These are phyloP conservation scores for Fonsecaea multimorphosa DNA, from an alignment of 2,329 filamentous ascomycete species.

Conservation along the genomic window DNA sequence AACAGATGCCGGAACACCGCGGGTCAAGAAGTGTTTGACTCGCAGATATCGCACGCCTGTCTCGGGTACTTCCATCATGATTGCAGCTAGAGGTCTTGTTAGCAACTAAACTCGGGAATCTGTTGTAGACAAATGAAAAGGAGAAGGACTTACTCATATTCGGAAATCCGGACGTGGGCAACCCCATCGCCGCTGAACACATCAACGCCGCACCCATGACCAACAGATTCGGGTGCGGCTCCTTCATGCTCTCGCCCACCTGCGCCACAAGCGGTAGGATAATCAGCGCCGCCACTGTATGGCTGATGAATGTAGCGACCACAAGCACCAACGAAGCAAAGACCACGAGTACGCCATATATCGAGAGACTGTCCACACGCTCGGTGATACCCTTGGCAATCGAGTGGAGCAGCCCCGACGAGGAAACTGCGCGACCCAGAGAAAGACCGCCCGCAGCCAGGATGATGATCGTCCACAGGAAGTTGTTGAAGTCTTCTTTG, in stretches of 20 bases:
- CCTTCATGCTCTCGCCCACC: constrained; percentile 81
- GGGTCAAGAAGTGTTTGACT: constrained; percentile 91
- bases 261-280: constrained; percentile 88
- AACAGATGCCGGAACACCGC: constrained; percentile 87
- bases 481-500: constrained; percentile 99
- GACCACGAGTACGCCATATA: constrained; percentile 85
- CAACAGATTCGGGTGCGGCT: constrained; percentile 90
- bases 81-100: constrained; percentile 69
- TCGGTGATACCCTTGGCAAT: constrained; percentile 79
- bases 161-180: constrained; percentile 95
- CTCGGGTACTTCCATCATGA: constrained; percentile 96
- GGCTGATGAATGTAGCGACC: constrained; percentile 95
- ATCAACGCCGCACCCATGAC: constrained; percentile 96
- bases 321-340: constrained; percentile 85
- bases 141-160: constrained; percentile 85
- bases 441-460: constrained; percentile 91
- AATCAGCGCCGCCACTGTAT: constrained; percentile 94
- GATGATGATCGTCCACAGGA: constrained; percentile 98
- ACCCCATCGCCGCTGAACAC: constrained; percentile 96
- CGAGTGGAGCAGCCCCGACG: constrained; percentile 87
- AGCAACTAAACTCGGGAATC: not conserved
- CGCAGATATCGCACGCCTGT: constrained; percentile 90
- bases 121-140: constrained; percentile 17
- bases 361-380: constrained; percentile 74
- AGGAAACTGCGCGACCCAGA: constrained; percentile 91